Conservation (phyloP, 192 early-diverging fungal species). For the Umbelopsis isabellina region DNA sequence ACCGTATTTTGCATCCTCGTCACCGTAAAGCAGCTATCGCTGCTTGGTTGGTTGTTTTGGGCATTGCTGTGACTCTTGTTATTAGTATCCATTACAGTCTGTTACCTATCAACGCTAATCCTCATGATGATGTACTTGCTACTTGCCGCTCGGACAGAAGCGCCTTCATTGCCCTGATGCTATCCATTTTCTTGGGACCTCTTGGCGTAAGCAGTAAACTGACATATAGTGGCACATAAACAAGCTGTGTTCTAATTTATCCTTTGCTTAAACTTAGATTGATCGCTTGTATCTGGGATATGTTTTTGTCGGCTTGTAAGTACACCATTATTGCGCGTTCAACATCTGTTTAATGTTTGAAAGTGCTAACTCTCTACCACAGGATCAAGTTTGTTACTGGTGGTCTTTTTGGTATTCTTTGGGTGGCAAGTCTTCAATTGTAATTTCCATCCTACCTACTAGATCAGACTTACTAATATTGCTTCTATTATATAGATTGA, state of each 20-base stretch:
- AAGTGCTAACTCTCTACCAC: not conserved
- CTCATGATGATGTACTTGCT: constrained; percentile 19
- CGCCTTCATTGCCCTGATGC: constrained; percentile 49
- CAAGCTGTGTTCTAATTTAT: not conserved
- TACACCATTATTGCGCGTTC: not conserved
- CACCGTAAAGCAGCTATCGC: constrained; percentile 27
- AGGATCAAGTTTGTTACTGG: constrained; percentile 18
- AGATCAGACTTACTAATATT: too few relatives aligned
- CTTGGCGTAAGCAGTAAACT: constrained; percentile 34
- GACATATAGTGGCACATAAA: not conserved
- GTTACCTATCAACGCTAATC: not conserved
- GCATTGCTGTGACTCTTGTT: constrained; percentile 30
- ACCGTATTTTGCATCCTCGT: constrained; percentile 28
- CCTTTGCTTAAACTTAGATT: constrained; percentile 27
- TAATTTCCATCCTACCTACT: too few relatives aligned
- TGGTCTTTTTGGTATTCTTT: constrained; percentile 13
- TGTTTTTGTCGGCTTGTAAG: constrained; percentile 37
- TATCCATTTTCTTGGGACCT: constrained; percentile 57
- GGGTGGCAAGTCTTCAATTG: constrained; percentile 4
- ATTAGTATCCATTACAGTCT: constrained; percentile 30
- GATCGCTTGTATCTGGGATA: constrained; percentile 62
- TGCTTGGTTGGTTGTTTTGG: constrained; percentile 36
- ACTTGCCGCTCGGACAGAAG: constrained; percentile 52
- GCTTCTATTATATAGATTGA: constrained; percentile 16
- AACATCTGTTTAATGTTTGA: not conserved